Percentiles rank a stretch among this genome's conserved stretches.
Evolutionary conservation across 768 basidiomycete species (phyloP).

Genomic region (Solioccasus polychromus): DNA sequence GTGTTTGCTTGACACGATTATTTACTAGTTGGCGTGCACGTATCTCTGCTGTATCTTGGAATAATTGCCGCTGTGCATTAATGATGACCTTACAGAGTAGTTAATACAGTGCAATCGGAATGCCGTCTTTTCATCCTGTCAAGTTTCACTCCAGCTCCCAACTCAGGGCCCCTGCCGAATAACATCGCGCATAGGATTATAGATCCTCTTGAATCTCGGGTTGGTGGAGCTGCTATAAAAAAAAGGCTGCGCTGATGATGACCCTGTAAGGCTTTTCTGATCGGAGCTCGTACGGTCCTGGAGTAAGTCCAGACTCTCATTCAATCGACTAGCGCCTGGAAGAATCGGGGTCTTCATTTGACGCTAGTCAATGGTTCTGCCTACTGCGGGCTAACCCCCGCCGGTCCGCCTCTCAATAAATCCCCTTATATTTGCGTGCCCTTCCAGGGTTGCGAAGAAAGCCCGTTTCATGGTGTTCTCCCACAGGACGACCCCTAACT

Average conservation of each 20-base stretch:
- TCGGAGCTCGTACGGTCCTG: background rate
- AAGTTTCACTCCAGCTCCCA: background rate
- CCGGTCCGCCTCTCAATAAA: slow-evolving; percentile 74
- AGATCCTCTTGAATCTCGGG: slow-evolving; percentile 17
- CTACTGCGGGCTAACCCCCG: slow-evolving; percentile 23
- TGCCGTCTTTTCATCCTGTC: no score
- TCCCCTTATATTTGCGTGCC: slow-evolving; percentile 72
- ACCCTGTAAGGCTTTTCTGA: slow-evolving; percentile 4
- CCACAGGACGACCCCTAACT: slow-evolving; percentile 82
- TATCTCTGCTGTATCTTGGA: slow-evolving; percentile 11
- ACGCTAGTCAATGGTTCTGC: background rate
- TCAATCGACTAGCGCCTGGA: slow-evolving; percentile 6
- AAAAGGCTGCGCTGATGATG: slow-evolving; percentile 14
- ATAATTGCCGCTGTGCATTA: slow-evolving; percentile 13
- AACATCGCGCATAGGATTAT: slow-evolving; percentile 5
- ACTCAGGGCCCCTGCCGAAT: slow-evolving; percentile 5
- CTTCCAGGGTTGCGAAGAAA: slow-evolving; percentile 80
- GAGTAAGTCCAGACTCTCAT: background rate
- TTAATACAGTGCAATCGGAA: slow-evolving; percentile 5
- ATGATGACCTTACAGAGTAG: slow-evolving; percentile 13
- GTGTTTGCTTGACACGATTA: slow-evolving; percentile 15
- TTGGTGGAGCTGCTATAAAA: slow-evolving; percentile 2
- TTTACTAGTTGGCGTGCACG: slow-evolving; percentile 14
- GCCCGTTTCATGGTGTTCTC: slow-evolving; percentile 69
- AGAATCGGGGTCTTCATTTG: slow-evolving; percentile 3